phyloP scores from a whole-genome alignment of 257 asterid species.

The Nicotiana noctiflora region DNA sequence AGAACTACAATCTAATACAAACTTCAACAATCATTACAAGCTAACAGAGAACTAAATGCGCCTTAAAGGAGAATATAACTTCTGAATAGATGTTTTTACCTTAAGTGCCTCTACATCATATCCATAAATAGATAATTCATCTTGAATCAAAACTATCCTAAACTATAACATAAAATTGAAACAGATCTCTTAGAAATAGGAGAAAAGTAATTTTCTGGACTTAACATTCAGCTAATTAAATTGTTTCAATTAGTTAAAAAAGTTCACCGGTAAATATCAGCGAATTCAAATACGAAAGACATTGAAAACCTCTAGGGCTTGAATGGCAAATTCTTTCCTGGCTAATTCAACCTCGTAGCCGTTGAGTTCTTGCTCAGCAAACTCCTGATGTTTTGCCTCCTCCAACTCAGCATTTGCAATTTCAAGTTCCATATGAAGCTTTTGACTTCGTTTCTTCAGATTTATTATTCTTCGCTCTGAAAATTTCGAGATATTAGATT shows the following conservation, averaged over 20 bases:
- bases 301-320: conserved; percentile 47
- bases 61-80: background rate
- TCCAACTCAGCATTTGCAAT: conserved; percentile 9
- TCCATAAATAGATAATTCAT: conserved; percentile 43
- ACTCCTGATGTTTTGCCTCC: conserved; percentile 51
- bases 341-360: conserved; percentile 66
- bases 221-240: background rate
- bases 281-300: background rate
- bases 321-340: conserved; percentile 50
- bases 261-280: background rate
- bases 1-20: background rate
- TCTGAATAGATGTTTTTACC: conserved; percentile 20
- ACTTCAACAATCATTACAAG: background rate
- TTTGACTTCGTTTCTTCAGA: no score
- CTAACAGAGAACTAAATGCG: background rate
- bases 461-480: no score
- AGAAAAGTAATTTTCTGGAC: background rate
- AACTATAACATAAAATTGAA: conserved; percentile 29
- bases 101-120: conserved; percentile 44
- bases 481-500: background rate
- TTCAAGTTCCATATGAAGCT: no score
- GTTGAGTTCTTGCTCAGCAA: conserved; percentile 57
- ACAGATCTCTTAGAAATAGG: background rate
- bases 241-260: background rate
- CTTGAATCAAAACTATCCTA: conserved; percentile 43